These are phyloP conservation scores for Capsicum rhomboideum DNA, from an alignment of 257 asterid genomes.

Conservation along the genomic window DNA sequence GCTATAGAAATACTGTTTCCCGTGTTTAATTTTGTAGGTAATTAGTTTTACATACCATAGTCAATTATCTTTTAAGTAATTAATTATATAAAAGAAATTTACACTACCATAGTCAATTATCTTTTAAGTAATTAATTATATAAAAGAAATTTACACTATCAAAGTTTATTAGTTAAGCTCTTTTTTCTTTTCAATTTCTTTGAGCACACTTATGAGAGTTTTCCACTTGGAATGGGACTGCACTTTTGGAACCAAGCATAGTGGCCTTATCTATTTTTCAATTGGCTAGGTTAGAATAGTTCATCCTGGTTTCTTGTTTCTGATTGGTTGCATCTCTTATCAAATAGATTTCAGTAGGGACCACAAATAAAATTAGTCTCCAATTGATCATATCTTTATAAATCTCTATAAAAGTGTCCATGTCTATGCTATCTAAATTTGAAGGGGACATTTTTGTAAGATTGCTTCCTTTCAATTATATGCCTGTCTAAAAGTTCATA, in stretches of 20 bases:
- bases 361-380: constrained; percentile 13
- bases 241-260: constrained; percentile 28
- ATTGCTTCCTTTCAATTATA: background rate
- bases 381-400: constrained; percentile 17
- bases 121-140: background rate
- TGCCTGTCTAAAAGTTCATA: background rate
- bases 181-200: background rate
- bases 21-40: background rate
- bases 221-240: constrained; percentile 14
- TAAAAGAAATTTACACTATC: background rate
- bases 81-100: background rate
- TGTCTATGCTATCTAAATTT: constrained; percentile 5
- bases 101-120: too few relatives aligned
- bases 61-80: too few relatives aligned
- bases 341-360: constrained; percentile 50
- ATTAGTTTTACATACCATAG: too few relatives aligned
- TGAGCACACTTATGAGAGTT: background rate
- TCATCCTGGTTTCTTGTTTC: constrained; percentile 24
- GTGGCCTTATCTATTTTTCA: constrained; percentile 42
- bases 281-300: constrained; percentile 39
- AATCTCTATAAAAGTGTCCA: background rate
- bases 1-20: background rate
- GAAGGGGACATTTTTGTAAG: constrained; percentile 24
- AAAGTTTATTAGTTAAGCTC: background rate
- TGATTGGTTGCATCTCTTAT: constrained; percentile 43